These are phyloP conservation scores for Marchantia paleacea DNA, from an alignment of 225 moss, liverwort and hornwort species.

Conservation along the genomic window DNA sequence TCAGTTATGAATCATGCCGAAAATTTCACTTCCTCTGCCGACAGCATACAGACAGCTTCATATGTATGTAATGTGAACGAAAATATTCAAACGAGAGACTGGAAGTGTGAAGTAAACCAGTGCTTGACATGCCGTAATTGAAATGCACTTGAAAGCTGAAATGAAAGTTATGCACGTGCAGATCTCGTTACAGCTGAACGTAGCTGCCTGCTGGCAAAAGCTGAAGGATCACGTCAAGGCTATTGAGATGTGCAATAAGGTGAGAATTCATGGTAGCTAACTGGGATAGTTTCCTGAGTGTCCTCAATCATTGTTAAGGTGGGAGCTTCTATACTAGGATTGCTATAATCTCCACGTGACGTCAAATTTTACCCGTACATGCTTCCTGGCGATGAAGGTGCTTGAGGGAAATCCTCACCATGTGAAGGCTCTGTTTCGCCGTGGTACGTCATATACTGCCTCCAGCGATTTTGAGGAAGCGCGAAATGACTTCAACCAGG, in stretches of 20 bases:
- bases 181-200: constrained; percentile 80
- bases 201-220: constrained; percentile 87
- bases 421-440: constrained; percentile 86
- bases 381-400: constrained; percentile 41
- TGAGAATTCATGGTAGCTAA: constrained; percentile 18
- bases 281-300: background rate
- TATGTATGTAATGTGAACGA: no score
- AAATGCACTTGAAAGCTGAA: background rate
- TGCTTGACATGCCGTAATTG: background rate
- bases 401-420: constrained; percentile 92
- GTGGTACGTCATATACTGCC: constrained; percentile 82
- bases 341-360: background rate
- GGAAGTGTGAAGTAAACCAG: background rate
- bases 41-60: no score
- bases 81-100: no score
- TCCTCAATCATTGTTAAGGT: background rate
- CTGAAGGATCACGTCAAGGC: constrained; percentile 63
- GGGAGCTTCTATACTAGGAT: background rate
- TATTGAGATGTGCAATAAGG: constrained; percentile 92
- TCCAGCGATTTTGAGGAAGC: constrained; percentile 90
- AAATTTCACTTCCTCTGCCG: no score
- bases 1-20: no score
- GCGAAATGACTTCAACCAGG: constrained; percentile 84
- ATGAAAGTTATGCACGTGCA: constrained; percentile 32
- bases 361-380: background rate